These are phyloP conservation scores for Chamaenerion angustifolium DNA, from an alignment of 345 rosid species.

Conservation along the genomic window DNA sequence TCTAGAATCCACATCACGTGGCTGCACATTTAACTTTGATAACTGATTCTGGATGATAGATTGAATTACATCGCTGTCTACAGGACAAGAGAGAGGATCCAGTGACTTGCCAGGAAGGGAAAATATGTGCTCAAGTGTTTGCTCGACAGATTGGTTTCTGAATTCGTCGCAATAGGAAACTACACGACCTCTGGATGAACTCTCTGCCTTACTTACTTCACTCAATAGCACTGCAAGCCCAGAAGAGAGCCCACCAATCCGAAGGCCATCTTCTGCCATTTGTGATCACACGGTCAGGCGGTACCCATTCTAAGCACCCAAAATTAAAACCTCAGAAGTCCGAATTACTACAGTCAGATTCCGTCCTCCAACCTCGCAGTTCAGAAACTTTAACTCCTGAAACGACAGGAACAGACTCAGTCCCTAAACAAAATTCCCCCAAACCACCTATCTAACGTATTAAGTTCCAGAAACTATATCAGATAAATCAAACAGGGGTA, in stretches of 20 bases:
- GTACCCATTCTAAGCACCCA: slow-evolving; percentile 3
- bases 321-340: not conserved
- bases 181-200: slow-evolving; percentile 34
- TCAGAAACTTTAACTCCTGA: not conserved
- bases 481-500: no score
- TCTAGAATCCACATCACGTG: slow-evolving; percentile 12
- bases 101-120: slow-evolving; percentile 52
- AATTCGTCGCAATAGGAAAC: slow-evolving; percentile 69
- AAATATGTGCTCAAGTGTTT: slow-evolving; percentile 68
- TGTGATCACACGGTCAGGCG: slow-evolving; percentile 2
- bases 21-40: slow-evolving; percentile 14
- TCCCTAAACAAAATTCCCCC: no score
- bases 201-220: slow-evolving; percentile 48
- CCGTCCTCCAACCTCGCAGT: not conserved
- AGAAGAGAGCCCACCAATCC: slow-evolving; percentile 59
- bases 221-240: slow-evolving; percentile 77
- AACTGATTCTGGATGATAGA: slow-evolving; percentile 41
- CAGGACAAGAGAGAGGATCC: slow-evolving; percentile 27
- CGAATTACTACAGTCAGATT: not conserved
- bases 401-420: not conserved
- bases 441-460: no score
- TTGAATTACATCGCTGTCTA: slow-evolving; percentile 31
- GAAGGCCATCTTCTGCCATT: slow-evolving; percentile 76
- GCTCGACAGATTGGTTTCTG: slow-evolving; percentile 55
- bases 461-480: no score